A percentile compares a stretch with the other conserved stretches of the same genome.
Evolutionary conservation across 78 protist species (phyloP).

Genomic region (Dictyostelium capitatum): DNA sequence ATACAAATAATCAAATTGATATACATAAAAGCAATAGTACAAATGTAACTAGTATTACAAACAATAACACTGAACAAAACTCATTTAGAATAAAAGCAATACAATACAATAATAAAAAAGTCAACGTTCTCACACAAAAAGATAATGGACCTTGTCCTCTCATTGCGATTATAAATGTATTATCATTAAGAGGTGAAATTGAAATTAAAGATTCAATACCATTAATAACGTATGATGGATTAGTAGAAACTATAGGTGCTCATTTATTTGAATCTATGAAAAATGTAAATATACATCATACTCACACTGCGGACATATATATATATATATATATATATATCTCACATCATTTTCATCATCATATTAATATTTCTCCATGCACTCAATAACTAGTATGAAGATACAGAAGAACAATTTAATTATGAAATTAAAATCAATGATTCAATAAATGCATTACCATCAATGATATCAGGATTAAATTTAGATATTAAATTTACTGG

Average conservation of each 20-base stretch:
- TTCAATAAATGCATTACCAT: slow-evolving; percentile 62
- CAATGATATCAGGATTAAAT: slow-evolving; percentile 45
- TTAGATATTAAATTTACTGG: slow-evolving; percentile 69
- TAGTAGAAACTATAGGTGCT: slow-evolving; percentile 45
- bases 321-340: no score
- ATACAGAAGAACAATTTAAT: slow-evolving; percentile 44
- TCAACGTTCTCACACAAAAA: slow-evolving; percentile 62
- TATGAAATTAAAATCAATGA: slow-evolving; percentile 71
- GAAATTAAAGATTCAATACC: slow-evolving; percentile 13
- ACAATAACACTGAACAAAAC: not conserved
- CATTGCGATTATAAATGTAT: slow-evolving; percentile 62
- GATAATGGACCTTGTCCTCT: slow-evolving; percentile 86
- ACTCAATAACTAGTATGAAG: no score
- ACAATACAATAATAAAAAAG: slow-evolving; percentile 14
- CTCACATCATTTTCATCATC: not conserved
- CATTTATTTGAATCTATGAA: slow-evolving; percentile 32
- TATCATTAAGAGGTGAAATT: slow-evolving; percentile 52
- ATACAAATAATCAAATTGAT: not conserved
- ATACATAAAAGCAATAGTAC: not conserved
- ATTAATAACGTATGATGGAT: slow-evolving; percentile 25
- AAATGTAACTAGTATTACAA: not conserved
- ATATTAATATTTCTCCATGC: no score
- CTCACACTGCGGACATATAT: no score
- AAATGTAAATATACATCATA: slow-evolving; percentile 47
- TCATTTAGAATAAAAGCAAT: slow-evolving; percentile 31